These are phyloP conservation scores for Astrocystis sublimbata DNA, from an alignment of 495 filamentous ascomycete genomes.

Conservation along the genomic window DNA sequence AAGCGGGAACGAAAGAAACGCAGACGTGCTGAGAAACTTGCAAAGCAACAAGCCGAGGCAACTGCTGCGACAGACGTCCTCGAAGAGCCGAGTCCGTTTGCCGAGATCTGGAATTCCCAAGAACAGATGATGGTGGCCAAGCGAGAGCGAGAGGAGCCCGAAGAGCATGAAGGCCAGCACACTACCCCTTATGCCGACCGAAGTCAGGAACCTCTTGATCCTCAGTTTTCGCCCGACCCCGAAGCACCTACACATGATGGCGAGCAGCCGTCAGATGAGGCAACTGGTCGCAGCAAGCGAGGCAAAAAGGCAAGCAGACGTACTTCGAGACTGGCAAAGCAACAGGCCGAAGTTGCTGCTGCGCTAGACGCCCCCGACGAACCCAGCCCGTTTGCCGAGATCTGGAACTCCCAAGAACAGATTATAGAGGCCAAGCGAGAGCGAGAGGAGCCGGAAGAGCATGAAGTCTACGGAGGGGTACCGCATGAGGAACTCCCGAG, in stretches of 20 bases:
- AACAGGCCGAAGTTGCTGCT: conserved; percentile 26
- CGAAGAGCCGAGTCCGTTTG: background rate
- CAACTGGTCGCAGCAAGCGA: background rate
- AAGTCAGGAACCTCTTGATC: background rate
- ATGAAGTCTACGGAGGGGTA: background rate
- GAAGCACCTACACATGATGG: background rate
- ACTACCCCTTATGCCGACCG: conserved; percentile 14
- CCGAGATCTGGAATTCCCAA: conserved; percentile 12
- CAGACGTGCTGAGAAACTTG: conserved; percentile 19
- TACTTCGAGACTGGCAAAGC: conserved; percentile 23
- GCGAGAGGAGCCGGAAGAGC: background rate
- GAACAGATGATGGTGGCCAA: background rate
- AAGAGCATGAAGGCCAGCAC: background rate
- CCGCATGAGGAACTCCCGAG: background rate
- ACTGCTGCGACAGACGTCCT: background rate
- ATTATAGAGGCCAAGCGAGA: background rate
- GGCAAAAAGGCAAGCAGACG: conserved; percentile 7
- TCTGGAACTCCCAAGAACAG: conserved; percentile 14
- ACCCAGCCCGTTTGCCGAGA: background rate
- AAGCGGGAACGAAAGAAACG: conserved; percentile 5
- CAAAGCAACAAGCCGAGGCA: conserved; percentile 29
- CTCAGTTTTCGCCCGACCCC: background rate
- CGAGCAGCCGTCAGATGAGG: background rate
- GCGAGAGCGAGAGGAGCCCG: conserved; percentile 3
- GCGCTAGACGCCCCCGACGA: background rate